Conservation (phyloP, 345 rosid species). For the Syzygium aqueum region DNA sequence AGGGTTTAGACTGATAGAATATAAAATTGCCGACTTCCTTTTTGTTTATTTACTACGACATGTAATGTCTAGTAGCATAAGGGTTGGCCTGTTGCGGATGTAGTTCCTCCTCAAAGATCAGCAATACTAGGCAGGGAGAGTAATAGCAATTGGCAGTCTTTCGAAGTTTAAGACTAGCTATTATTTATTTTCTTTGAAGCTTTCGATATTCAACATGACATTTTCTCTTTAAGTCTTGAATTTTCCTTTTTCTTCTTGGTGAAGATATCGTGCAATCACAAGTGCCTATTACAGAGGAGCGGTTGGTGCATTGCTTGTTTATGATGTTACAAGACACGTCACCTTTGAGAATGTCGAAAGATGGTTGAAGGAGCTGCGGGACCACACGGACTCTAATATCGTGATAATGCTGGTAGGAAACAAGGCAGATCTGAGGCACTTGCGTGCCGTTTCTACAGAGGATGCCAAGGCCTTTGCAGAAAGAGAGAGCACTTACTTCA, state of each 20-base stretch:
- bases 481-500: slow-evolving; percentile 63
- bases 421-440: slow-evolving; percentile 76
- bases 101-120: not conserved
- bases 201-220: not conserved
- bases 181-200: not conserved
- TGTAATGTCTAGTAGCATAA: not conserved
- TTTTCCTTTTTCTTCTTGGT: not conserved
- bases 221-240: not conserved
- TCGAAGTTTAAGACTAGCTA: not conserved
- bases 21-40: not conserved
- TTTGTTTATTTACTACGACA: not conserved
- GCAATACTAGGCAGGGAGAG: not conserved
- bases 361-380: slow-evolving; percentile 88
- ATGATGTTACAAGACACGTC: slow-evolving; percentile 73
- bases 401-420: slow-evolving; percentile 90
- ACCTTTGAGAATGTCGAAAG: slow-evolving; percentile 86
- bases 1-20: not conserved
- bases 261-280: slow-evolving; percentile 84
- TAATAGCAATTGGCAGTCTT: not conserved
- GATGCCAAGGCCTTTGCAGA: slow-evolving; percentile 67
- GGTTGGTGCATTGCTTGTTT: slow-evolving; percentile 79
- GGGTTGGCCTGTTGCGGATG: not conserved
- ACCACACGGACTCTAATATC: slow-evolving; percentile 73
- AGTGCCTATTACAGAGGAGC: slow-evolving; percentile 93
- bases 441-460: slow-evolving; percentile 69